A percentile compares a stretch with the other conserved stretches of the same genome.
Conservation (phyloP, 768 basidiomycete species). For the Serendipita sp. region DNA sequence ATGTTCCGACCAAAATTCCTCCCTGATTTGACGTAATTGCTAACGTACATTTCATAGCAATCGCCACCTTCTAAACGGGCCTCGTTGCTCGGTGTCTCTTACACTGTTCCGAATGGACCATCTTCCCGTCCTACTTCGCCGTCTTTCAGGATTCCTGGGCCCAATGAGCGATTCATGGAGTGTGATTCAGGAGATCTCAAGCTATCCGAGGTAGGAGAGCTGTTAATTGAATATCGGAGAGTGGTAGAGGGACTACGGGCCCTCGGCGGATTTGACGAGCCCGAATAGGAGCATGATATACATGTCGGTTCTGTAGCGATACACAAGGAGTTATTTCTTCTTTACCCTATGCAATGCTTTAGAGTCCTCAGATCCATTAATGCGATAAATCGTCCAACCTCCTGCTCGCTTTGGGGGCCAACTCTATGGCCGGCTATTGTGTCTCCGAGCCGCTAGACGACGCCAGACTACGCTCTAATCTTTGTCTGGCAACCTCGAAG, state of each 20-base stretch:
- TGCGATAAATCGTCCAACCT: no score
- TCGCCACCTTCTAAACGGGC: background rate
- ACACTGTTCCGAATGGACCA: conserved; percentile 14
- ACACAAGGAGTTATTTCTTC: no score
- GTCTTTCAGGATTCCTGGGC: conserved; percentile 36
- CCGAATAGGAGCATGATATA: no score
- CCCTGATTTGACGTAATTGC: background rate
- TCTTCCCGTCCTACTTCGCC: conserved; percentile 25
- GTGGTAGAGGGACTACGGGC: conserved; percentile 52
- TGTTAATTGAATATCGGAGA: conserved; percentile 67
- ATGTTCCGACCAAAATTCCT: no score
- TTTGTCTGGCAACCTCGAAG: no score
- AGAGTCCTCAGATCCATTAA: no score
- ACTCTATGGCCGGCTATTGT: no score
- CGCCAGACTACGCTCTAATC: no score
- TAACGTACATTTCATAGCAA: background rate
- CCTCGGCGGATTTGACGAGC: conserved; percentile 37
- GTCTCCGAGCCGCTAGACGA: no score
- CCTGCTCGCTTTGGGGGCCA: no score
- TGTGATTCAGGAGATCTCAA: conserved; percentile 60
- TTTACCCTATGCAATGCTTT: no score
- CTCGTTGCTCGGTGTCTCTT: conserved; percentile 2
- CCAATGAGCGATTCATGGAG: conserved; percentile 53
- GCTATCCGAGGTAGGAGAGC: conserved; percentile 61
- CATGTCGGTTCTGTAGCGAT: no score